Conservation (phyloP, 805 yeast species). For the Cephaloascus fragrans region DNA sequence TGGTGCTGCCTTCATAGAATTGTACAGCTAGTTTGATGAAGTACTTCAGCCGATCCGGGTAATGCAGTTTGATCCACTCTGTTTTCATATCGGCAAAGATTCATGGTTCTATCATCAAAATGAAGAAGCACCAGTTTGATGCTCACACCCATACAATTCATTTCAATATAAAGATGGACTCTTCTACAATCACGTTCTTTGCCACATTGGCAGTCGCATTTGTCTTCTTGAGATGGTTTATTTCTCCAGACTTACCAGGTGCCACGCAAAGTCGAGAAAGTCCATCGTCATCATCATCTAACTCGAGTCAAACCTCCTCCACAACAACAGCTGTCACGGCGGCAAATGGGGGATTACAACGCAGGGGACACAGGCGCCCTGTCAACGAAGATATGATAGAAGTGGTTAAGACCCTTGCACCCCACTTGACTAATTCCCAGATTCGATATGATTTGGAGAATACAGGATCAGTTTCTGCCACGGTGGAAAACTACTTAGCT, state of each 20-base stretch:
- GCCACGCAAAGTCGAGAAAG: neutral
- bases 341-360: slow-evolving; percentile 5
- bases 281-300: slow-evolving; percentile 3
- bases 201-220: slow-evolving; percentile 42
- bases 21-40: no score
- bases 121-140: no score
- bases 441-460: slow-evolving; percentile 64
- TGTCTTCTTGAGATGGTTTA: slow-evolving; percentile 55
- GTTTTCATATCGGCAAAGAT: no score
- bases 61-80: no score
- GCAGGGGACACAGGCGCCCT: slow-evolving; percentile 23
- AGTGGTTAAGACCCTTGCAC: slow-evolving; percentile 77
- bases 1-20: no score
- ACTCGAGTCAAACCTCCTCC: slow-evolving; percentile 3
- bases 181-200: slow-evolving; percentile 42
- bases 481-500: slow-evolving; percentile 63
- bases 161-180: slow-evolving; percentile 46
- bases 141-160: no score
- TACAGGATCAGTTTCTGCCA: slow-evolving; percentile 73
- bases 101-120: no score
- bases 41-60: no score
- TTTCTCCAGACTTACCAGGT: slow-evolving; percentile 43
- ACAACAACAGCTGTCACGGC: slow-evolving; percentile 5
- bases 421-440: slow-evolving; percentile 57
- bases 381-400: slow-evolving; percentile 73